A percentile compares a stretch with the other conserved stretches of the same genome.
These are phyloP conservation scores for Herpotrichia juniperi DNA, from an alignment of 2,329 filamentous ascomycete genomes.

Conservation along the genomic window DNA sequence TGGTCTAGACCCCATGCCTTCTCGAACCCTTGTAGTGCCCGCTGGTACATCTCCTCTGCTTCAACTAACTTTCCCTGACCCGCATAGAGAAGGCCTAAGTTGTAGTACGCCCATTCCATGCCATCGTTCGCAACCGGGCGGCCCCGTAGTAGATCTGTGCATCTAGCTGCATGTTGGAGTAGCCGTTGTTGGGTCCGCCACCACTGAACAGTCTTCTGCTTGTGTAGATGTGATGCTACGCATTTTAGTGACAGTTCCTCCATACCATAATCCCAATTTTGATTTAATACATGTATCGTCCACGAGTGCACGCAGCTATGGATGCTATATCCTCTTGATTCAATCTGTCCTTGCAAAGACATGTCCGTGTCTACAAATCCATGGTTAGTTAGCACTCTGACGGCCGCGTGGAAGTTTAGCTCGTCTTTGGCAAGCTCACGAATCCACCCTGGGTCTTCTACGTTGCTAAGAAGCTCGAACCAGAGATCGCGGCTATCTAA, in stretches of 20 bases:
- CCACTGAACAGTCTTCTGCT: conserved; percentile 13
- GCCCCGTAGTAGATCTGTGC: conserved; percentile 1
- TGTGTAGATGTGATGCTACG: conserved; percentile 16
- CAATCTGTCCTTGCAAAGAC: conserved; percentile 5
- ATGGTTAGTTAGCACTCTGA: conserved; percentile 29
- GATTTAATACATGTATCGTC: conserved; percentile 30
- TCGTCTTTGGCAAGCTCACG: conserved; percentile 23
- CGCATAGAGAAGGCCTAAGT: background rate
- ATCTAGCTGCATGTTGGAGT: conserved; percentile 17
- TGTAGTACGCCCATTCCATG: background rate
- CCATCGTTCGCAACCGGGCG: conserved; percentile 8
- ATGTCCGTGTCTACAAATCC: conserved; percentile 30
- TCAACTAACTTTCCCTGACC: conserved; percentile 80
- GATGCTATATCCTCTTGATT: conserved; percentile 31
- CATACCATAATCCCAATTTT: conserved; percentile 10
- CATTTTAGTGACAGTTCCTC: conserved; percentile 10
- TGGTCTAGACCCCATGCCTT: conserved; percentile 10
- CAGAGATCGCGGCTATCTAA: conserved; percentile 52
- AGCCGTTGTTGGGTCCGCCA: conserved; percentile 23
- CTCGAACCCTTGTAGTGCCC: conserved; percentile 12
- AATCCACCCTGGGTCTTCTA: conserved; percentile 23
- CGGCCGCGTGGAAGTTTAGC: conserved; percentile 22
- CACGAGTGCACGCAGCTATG: conserved; percentile 40
- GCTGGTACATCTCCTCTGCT: conserved; percentile 9
- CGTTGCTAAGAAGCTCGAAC: conserved; percentile 47